These are phyloP conservation scores for Carex arenaria DNA, from an alignment of 202 grass and related monocot genomes.

Conservation along the genomic window DNA sequence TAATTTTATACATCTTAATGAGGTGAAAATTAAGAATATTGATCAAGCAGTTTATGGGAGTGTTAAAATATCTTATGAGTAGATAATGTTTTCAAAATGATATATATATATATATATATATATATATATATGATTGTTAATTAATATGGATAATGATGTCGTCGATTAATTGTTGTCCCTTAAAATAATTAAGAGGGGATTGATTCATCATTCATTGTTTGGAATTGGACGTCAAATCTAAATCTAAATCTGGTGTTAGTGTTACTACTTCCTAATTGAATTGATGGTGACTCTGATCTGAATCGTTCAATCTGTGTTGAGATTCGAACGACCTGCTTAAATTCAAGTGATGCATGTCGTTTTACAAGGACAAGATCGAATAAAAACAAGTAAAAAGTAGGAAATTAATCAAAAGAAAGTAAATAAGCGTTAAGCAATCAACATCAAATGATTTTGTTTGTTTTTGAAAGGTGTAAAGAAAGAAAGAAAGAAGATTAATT, in stretches of 20 bases:
- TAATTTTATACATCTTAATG: too few relatives aligned
- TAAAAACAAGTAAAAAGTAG: neutral
- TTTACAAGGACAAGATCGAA: neutral
- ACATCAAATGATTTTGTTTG: slow-evolving; percentile 10
- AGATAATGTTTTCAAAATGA: too few relatives aligned
- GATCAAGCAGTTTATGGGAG: too few relatives aligned
- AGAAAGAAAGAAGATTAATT: neutral
- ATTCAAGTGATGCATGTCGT: neutral
- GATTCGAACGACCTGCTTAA: too few relatives aligned
- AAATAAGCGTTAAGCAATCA: slow-evolving; percentile 4
- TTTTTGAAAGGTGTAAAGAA: neutral
- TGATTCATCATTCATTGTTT: neutral
- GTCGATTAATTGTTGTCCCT: neutral
- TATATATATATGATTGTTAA: too few relatives aligned
- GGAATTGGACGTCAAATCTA: neutral
- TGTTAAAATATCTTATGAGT: too few relatives aligned
- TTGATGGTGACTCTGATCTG: neutral
- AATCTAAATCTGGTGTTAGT: too few relatives aligned
- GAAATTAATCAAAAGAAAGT: neutral
- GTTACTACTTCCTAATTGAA: neutral
- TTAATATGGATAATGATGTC: neutral
- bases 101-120: too few relatives aligned
- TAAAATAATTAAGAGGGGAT: neutral
- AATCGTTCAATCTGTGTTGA: too few relatives aligned
- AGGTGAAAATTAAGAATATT: too few relatives aligned